Evolutionary conservation across 768 basidiomycete genomes (phyloP), one percentile per base, ranked within the genome.

Genomic region (Glaciozyma antarctica): DNA sequence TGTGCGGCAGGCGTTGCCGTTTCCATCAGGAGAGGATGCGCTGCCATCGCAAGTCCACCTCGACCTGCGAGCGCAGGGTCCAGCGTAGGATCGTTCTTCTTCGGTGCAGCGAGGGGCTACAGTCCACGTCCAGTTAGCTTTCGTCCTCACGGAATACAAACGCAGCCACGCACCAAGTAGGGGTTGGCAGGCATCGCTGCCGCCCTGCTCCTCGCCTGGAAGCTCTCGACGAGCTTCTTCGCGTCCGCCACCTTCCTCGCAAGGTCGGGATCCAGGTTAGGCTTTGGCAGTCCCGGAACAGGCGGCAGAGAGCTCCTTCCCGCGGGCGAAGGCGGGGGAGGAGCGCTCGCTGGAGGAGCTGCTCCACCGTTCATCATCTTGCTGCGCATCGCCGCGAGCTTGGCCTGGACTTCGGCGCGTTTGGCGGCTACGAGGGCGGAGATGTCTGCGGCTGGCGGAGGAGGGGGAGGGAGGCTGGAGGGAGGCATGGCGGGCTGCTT

Each of bases 21-120:
- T 53, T 91, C 89, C 45, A 92, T 80, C 30, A 94, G 77, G 28
- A 92, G 79, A 3, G 90, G 90, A 75, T 93, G 90, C 0, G 90
- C 90, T 2, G 88, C 85, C 88, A 92, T 91, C 76, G 88, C 88
- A 60, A 92, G 78, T 21, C 89, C 89, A 6, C 85, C 85, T 56
- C 89, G 88, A 76, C 86, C 86, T 49, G 87, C 88, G 4, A 84
- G 78, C 47, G 84, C 82, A 64, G 87, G 87, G 5, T 81, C 82
- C 0, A 79, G 48, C 9, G 57, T 22, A 19, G 62, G 58, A 51
- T 63, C 64, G 58, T 65, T 62, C 66, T 65, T 65, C 24, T 24
- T 52, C 15, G 60, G 62, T 26, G 65, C 26, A n/a, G 47, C 57
- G 24, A 70, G 69, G 7, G 72, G 70, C 60, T 74, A 72, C 24